Evolutionary conservation across 495 filamentous ascomycete species (phyloP).

Genomic region (Tuber aestivum): DNA sequence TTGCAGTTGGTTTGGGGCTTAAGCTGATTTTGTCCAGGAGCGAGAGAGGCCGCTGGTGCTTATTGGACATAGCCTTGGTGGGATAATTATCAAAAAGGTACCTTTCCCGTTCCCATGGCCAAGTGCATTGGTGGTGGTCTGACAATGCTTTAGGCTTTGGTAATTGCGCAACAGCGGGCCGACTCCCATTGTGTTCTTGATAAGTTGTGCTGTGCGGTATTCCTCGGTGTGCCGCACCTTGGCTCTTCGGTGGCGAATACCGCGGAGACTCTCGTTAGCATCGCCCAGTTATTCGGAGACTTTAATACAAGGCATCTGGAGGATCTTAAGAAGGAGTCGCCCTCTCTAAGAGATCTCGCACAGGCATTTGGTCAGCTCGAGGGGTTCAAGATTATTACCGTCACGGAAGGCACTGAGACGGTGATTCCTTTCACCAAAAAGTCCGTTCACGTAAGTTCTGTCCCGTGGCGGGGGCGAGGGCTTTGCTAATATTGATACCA

Average conservation of each 20-base stretch:
- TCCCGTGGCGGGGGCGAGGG: background rate
- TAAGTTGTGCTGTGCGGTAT: slow-evolving; percentile 25
- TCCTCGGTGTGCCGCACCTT: slow-evolving; percentile 35
- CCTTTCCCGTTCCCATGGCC: background rate
- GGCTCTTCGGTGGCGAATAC: slow-evolving; percentile 27
- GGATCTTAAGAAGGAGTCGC: slow-evolving; percentile 23
- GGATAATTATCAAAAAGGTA: slow-evolving; percentile 31
- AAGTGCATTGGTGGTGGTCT: background rate
- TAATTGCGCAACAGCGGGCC: slow-evolving; percentile 20
- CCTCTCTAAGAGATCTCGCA: slow-evolving; percentile 21
- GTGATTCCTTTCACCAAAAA: slow-evolving; percentile 18
- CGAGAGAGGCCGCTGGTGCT: slow-evolving; percentile 30
- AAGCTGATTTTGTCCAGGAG: slow-evolving; percentile 12
- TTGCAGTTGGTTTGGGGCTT: background rate
- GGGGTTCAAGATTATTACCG: slow-evolving; percentile 24
- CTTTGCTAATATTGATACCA: background rate
- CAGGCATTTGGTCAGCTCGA: slow-evolving; percentile 28
- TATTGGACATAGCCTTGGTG: slow-evolving; percentile 34
- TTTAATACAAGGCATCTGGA: slow-evolving; percentile 23
- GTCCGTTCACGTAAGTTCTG: slow-evolving; percentile 27
- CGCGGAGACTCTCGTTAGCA: slow-evolving; percentile 24
- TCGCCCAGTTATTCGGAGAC: slow-evolving; percentile 28
- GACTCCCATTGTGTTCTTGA: slow-evolving; percentile 11
- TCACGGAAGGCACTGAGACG: slow-evolving; percentile 28
- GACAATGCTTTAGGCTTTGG: slow-evolving; percentile 21